Percentiles rank a stretch among this genome's conserved stretches.
Evolutionary conservation across 2,329 filamentous ascomycete genomes (phyloP).

Genomic region (Ophiostoma australiae): DNA sequence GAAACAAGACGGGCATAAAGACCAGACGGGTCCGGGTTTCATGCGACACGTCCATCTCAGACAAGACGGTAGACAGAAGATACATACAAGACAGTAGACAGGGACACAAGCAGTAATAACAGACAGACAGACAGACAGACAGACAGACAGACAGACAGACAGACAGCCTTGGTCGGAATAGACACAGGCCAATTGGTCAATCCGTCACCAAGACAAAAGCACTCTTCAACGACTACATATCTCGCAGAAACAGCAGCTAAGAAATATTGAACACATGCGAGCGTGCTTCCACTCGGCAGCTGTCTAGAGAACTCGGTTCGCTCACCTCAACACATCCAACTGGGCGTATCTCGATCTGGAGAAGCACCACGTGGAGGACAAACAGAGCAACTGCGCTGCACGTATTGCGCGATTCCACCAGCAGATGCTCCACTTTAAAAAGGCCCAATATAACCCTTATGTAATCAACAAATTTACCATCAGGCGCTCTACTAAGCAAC

Average conservation of each 20-base stretch:
- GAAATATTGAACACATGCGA: background rate
- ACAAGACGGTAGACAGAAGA: constrained; percentile 9
- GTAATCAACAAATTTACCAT: background rate
- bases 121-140: background rate
- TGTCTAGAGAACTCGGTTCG: too few relatives aligned
- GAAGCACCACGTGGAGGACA: constrained; percentile 23
- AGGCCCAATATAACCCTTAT: background rate
- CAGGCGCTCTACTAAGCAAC: background rate
- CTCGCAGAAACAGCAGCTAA: background rate
- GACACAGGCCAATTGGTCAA: background rate
- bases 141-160: background rate
- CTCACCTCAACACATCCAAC: background rate
- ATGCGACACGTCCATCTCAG: background rate
- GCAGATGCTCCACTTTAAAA: background rate
- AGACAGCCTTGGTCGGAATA: constrained; percentile 2
- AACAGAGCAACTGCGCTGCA: background rate
- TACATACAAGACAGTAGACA: background rate
- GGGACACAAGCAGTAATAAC: background rate
- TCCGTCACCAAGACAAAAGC: background rate
- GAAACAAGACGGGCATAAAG: background rate
- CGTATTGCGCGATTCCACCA: background rate
- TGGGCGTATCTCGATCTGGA: constrained; percentile 22
- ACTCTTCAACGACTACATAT: background rate
- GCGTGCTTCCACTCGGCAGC: too few relatives aligned
- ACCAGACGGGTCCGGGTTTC: background rate